Evolutionary conservation across 306 rosid species (phyloP).

Genomic region (cucumber (Cucumis sativus)): Cucumber_9930_V3 NC_026656.2:20989501-20990000

Average conservation of each 20-base stretch:
- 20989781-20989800: background rate
- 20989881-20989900: background rate
- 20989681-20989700: background rate
- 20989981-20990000: background rate
- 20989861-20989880: background rate
- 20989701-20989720: background rate
- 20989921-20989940: background rate
- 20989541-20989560: too few species aligned
- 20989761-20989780: background rate
- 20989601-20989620: too few species aligned
- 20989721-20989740: background rate
- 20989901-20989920: background rate
- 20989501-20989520: too few species aligned
- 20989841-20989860: background rate
- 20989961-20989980: background rate
- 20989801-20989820: background rate
- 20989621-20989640: too few species aligned
- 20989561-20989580: too few species aligned
- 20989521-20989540: too few species aligned
- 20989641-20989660: too few species aligned
- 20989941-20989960: background rate
- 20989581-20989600: too few species aligned
- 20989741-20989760: background rate
- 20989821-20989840: background rate
- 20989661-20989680: too few species aligned